Evolutionary conservation across 306 rosid genomes (phyloP).

Genomic region (Pyrus communis): DNA sequence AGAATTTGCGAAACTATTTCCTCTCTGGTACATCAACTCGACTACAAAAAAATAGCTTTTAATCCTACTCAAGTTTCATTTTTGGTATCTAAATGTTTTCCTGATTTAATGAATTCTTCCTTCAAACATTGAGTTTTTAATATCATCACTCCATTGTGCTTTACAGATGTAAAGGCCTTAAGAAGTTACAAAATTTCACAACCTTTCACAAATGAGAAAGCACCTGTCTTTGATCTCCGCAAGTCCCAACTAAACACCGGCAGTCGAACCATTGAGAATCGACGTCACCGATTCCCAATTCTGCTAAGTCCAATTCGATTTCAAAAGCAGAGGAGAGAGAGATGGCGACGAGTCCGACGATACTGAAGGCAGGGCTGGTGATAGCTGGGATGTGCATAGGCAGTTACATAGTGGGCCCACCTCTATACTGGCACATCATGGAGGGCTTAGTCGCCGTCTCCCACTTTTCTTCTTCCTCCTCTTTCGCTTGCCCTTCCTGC

Average conservation of each 20-base stretch:
- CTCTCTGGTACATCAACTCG: too few species aligned
- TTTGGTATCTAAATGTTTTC: too few species aligned
- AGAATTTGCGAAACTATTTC: too few species aligned
- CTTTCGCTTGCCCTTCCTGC: conserved; percentile 65
- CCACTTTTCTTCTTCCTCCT: conserved; percentile 51
- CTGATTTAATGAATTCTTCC: too few species aligned
- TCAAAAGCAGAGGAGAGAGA: not conserved
- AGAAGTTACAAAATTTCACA: too few species aligned
- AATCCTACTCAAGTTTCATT: too few species aligned
- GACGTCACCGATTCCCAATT: not conserved
- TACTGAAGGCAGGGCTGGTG: conserved; percentile 43
- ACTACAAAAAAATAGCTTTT: too few species aligned
- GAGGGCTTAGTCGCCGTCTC: conserved; percentile 68
- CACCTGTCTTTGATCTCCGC: not conserved
- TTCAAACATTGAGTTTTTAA: too few species aligned
- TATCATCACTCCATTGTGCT: too few species aligned
- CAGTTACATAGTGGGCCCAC: conserved; percentile 81
- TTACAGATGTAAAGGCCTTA: too few species aligned
- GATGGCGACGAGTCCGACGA: conserved; percentile 43
- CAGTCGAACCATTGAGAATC: not conserved
- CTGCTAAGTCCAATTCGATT: not conserved
- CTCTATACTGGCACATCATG: conserved; percentile 85
- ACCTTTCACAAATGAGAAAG: not conserved
- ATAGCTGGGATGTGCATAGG: conserved; percentile 55
- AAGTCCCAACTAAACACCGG: not conserved